phyloP scores from a whole-genome alignment of 208 protist genomes.

The Leptomonas pyrrhocoris region DNA sequence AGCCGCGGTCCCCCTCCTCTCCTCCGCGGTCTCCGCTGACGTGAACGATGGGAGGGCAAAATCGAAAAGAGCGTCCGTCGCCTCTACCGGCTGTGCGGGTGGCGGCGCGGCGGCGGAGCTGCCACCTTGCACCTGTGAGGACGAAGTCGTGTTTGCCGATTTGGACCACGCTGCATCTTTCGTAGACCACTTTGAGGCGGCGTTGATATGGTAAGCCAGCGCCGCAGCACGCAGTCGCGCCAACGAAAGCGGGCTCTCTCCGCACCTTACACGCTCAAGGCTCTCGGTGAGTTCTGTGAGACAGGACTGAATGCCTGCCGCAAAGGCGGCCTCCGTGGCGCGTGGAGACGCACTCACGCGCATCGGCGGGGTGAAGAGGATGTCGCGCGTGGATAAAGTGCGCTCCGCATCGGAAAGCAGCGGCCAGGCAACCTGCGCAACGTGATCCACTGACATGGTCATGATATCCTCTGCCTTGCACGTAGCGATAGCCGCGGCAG shows the following conservation, averaged over 20 bases:
- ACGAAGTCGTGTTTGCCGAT: background rate
- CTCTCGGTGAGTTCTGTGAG: conserved; percentile 20
- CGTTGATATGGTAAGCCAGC: conserved; percentile 22
- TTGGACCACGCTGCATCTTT: background rate
- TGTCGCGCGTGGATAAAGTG: conserved; percentile 23
- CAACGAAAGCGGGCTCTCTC: conserved; percentile 20
- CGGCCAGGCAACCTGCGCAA: conserved; percentile 59
- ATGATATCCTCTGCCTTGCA: conserved; percentile 57
- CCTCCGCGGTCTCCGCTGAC: background rate
- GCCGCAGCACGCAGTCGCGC: conserved; percentile 31
- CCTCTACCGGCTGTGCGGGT: background rate
- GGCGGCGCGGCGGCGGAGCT: background rate
- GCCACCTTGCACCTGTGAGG: conserved; percentile 7
- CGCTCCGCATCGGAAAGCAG: conserved; percentile 32
- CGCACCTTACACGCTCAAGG: conserved; percentile 11
- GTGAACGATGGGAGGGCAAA: conserved; percentile 24
- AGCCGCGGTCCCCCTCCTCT: background rate
- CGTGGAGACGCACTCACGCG: conserved; percentile 40
- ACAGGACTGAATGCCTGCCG: conserved; percentile 23
- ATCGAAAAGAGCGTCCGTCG: conserved; percentile 14
- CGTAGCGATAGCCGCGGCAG: conserved; percentile 13
- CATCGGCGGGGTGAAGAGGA: conserved; percentile 35
- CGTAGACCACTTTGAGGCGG: background rate
- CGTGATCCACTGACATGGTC: conserved; percentile 37
- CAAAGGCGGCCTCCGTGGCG: conserved; percentile 34